A percentile compares a stretch with the other conserved stretches of the same genome.
phyloP scores from a whole-genome alignment of 805 yeast species.

The Saccharomycopsis sp. region DNA sequence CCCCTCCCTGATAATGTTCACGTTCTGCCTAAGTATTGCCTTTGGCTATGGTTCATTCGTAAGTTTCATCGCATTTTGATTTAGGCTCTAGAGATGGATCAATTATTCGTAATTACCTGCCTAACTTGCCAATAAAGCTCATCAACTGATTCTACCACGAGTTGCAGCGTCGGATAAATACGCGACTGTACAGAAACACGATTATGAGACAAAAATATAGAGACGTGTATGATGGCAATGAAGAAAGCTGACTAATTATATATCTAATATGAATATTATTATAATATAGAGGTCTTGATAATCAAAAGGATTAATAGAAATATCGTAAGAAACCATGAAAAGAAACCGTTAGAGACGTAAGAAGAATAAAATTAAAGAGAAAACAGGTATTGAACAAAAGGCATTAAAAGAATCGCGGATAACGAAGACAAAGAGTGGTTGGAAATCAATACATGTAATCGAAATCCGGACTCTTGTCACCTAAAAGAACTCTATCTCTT shows the following conservation, averaged over 20 bases:
- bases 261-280: no score
- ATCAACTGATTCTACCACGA: no score
- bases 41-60: background rate
- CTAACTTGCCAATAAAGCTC: no score
- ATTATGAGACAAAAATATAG: no score
- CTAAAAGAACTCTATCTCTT: slow-evolving; percentile 12
- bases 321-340: background rate
- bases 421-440: background rate
- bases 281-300: background rate
- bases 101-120: background rate
- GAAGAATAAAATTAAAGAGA: background rate
- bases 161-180: no score
- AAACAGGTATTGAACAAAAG: background rate
- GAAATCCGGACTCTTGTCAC: slow-evolving; percentile 18
- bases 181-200: no score
- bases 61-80: background rate
- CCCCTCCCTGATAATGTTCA: background rate
- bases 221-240: background rate
- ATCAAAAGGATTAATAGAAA: background rate
- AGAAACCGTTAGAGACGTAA: background rate
- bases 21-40: background rate
- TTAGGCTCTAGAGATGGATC: no score
- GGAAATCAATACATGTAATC: slow-evolving; percentile 17
- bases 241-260: background rate
- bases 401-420: background rate